Base-by-base conservation (phyloP, 345 rosid species). In the Aurinia saxatilis region DNA sequence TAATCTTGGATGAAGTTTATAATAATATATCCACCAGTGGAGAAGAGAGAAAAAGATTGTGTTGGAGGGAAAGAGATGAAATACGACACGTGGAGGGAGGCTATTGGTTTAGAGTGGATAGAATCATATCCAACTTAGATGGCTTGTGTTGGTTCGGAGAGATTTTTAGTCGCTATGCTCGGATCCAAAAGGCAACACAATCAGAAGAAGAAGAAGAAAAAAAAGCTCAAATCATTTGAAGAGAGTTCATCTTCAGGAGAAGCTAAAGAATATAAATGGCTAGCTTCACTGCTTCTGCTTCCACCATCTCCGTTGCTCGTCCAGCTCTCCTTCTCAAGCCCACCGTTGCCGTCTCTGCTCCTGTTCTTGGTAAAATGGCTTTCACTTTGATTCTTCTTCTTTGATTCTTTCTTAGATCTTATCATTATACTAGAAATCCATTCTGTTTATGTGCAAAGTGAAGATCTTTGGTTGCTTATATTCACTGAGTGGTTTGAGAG, bases 41-140 rank as follows among this genome's bases (percentile, higher is more conserved):
- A 55, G 58, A 62, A 30, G 52, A 30, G 62, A 70, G 67, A 45
- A 52, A 60, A 63, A 63, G 74, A 70, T 70, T 63, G 69, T 70
- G 57, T 63, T 60, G 63, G 67, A 70, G 64, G 58, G 33, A 72
- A 75, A 58, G 21, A 66, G 84, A 82, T 79, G 33, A 48, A 12
- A 66, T 34, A 35, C 40, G 73, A 68, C 88, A 91, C 92, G 90
- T 91, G 95, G 85, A 73, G 2, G 7, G 33, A 64, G 1, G 0
- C 35, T 75, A 62, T 84, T 83, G 96, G 98, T 15, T 19, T 2
- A 11, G n/a, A 51, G 31, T 38, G 56, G 96, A 84, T 86, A 81
- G 81, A 56, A 60, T 74, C 84, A 86, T 81, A 71, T 78, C 80
- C 62, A 73, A 67, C 33, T 76, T 44, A 38, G 31, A 75, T 82